Evolutionary conservation across 2,329 filamentous ascomycete genomes (phyloP).

Genomic region (Parastagonospora nodorum): DNA sequence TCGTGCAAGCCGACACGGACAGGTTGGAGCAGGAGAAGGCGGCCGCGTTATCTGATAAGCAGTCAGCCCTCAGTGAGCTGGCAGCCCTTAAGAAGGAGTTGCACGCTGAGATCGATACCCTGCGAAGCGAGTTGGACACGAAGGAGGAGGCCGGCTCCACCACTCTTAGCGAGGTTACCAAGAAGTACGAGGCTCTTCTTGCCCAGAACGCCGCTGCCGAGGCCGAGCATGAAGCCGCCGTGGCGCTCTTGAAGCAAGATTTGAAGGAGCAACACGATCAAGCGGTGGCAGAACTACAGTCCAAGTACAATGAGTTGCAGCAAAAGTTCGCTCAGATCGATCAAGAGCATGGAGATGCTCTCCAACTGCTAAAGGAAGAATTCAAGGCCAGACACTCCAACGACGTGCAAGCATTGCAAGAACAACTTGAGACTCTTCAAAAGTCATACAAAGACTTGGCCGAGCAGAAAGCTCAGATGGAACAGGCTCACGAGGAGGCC

Average conservation of each 20-base stretch:
- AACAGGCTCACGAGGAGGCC: constrained; percentile 40
- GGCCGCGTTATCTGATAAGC: constrained; percentile 24
- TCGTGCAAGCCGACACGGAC: constrained; percentile 28
- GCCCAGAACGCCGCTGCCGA: constrained; percentile 34
- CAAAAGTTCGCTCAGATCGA: constrained; percentile 29
- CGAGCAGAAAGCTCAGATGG: constrained; percentile 35
- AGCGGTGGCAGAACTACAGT: constrained; percentile 27
- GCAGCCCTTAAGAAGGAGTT: constrained; percentile 28
- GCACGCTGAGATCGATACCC: constrained; percentile 18
- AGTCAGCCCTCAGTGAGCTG: constrained; percentile 34
- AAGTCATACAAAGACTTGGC: constrained; percentile 32
- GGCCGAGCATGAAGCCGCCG: constrained; percentile 34
- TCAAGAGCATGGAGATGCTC: constrained; percentile 38
- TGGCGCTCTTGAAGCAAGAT: constrained; percentile 31
- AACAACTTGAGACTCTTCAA: constrained; percentile 34
- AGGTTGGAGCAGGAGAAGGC: constrained; percentile 37
- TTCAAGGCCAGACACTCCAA: constrained; percentile 37
- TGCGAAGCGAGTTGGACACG: constrained; percentile 25
- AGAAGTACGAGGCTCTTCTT: constrained; percentile 33
- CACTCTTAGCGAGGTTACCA: constrained; percentile 24
- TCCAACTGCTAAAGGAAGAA: constrained; percentile 35
- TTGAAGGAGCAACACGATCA: constrained; percentile 34
- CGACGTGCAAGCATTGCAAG: constrained; percentile 25
- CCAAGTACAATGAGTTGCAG: constrained; percentile 29
- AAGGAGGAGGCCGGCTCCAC: constrained; percentile 22